These are phyloP conservation scores for Chaetoceros tenuissimus DNA, from an alignment of 108 stramenopile species.

Conservation along the genomic window DNA sequence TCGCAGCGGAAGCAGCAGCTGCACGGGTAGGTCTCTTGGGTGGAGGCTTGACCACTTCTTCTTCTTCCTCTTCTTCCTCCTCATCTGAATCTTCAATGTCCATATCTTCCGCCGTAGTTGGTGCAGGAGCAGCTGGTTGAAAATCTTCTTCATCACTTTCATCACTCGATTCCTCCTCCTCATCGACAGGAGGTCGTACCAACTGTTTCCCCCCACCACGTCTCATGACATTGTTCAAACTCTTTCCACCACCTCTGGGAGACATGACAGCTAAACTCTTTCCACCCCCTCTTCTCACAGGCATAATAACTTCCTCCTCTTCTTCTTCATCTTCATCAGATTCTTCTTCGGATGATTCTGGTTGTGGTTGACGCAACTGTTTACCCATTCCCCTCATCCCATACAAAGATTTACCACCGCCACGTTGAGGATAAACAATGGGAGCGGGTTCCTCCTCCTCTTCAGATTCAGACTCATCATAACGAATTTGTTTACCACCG, in stretches of 20 bases:
- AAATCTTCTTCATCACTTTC: constrained; percentile 32
- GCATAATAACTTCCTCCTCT: constrained; percentile 9
- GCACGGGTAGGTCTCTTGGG: too few species aligned
- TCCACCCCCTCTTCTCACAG: background rate
- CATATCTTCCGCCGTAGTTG: constrained; percentile 19
- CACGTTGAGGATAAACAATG: background rate
- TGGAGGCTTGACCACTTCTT: constrained; percentile 13
- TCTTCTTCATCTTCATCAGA: constrained; percentile 34
- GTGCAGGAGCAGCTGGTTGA: constrained; percentile 13
- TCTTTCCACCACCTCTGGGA: background rate
- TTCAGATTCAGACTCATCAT: constrained; percentile 4
- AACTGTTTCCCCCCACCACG: background rate
- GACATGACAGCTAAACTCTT: background rate
- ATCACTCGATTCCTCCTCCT: constrained; percentile 42
- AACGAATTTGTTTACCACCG: too few species aligned
- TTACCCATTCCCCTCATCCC: constrained; percentile 5
- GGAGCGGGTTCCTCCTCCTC: constrained; percentile 9
- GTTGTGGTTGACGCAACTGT: constrained; percentile 4
- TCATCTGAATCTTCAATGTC: constrained; percentile 19
- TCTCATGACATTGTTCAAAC: constrained; percentile 4
- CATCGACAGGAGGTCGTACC: background rate
- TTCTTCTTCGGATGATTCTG: constrained; percentile 27
- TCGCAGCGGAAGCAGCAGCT: background rate
- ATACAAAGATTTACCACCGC: background rate
- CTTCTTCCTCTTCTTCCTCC: constrained; percentile 27